Evolutionary conservation across 164 flowering plant genomes (phyloP).

Genomic region (Vitis rupestris): DNA sequence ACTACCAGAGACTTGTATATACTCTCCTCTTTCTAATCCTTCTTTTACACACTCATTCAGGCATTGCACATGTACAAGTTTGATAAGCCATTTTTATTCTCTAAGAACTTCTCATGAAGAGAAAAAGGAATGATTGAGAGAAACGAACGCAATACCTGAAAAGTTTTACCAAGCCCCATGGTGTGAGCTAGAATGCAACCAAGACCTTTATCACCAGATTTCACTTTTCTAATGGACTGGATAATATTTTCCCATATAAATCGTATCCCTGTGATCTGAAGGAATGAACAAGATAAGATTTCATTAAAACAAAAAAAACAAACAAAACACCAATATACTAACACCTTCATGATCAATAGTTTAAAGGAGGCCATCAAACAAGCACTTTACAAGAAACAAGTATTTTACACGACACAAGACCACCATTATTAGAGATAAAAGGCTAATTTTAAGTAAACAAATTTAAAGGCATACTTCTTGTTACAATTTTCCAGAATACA

Average conservation of each 20-base stretch:
- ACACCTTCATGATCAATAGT: too few species aligned
- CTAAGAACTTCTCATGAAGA: neutral
- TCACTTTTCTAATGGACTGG: slow-evolving; percentile 75
- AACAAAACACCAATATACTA: neutral
- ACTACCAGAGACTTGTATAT: too few species aligned
- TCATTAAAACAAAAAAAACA: neutral
- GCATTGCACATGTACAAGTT: too few species aligned
- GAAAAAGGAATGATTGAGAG: neutral
- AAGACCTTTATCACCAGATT: slow-evolving; percentile 93
- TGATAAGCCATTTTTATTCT: neutral
- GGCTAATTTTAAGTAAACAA: too few species aligned
- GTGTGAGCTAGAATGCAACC: slow-evolving; percentile 99
- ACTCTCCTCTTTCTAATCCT: too few species aligned
- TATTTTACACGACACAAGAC: too few species aligned
- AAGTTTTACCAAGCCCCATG: slow-evolving; percentile 97
- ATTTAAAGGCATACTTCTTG: too few species aligned
- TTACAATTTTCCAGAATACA: too few species aligned
- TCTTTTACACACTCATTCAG: too few species aligned
- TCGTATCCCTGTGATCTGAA: slow-evolving; percentile 84
- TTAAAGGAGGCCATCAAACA: too few species aligned
- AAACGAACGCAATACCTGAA: slow-evolving; percentile 51
- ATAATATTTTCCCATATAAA: slow-evolving; percentile 98
- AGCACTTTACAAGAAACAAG: too few species aligned
- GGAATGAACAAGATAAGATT: slow-evolving; percentile 1
- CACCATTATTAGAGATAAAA: too few species aligned